A percentile compares a stretch with the other conserved stretches of the same genome.
These are phyloP conservation scores for Mallotus repandus DNA, from an alignment of 441 rosid genomes.

Conservation along the genomic window DNA sequence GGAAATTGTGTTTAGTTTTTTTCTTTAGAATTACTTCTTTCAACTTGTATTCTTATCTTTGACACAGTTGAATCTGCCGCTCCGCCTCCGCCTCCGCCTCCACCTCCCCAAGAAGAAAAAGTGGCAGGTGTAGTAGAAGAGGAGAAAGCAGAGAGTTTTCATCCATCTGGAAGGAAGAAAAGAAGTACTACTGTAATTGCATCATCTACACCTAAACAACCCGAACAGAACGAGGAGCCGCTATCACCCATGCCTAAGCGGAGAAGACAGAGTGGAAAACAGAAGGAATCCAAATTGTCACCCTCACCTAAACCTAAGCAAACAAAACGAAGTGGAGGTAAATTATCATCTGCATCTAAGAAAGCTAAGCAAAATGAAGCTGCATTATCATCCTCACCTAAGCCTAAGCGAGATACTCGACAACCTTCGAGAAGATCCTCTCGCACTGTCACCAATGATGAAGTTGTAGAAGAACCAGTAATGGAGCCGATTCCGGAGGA, in stretches of 20 bases:
- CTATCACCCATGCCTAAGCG: constrained; percentile 11
- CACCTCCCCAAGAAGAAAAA: constrained; percentile 28
- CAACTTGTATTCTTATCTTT: neutral
- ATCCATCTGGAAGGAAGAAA: constrained; percentile 33
- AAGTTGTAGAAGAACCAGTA: constrained; percentile 23
- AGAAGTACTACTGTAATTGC: constrained; percentile 11
- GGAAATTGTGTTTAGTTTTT: neutral
- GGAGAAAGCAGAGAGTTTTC: constrained; percentile 29
- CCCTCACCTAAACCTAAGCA: constrained; percentile 10
- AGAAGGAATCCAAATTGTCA: neutral
- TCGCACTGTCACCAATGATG: constrained; percentile 2
- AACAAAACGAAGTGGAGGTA: neutral
- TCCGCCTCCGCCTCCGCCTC: constrained; percentile 14
- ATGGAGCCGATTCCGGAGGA: constrained; percentile 43
- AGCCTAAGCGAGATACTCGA: constrained; percentile 38
- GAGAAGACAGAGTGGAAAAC: constrained; percentile 1
- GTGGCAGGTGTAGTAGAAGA: constrained; percentile 19
- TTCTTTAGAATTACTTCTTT: neutral
- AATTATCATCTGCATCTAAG: constrained; percentile 3
- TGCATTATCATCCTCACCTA: constrained; percentile 30
- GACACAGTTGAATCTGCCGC: constrained; percentile 15
- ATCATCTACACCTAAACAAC: neutral
- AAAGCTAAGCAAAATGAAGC: constrained; percentile 3
- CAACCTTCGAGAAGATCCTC: constrained; percentile 30
- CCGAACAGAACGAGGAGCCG: neutral